Evolutionary conservation across 2,329 filamentous ascomycete species (phyloP), one percentile per base, ranked within the genome.

Genomic region (Aspergillus unguis): DNA sequence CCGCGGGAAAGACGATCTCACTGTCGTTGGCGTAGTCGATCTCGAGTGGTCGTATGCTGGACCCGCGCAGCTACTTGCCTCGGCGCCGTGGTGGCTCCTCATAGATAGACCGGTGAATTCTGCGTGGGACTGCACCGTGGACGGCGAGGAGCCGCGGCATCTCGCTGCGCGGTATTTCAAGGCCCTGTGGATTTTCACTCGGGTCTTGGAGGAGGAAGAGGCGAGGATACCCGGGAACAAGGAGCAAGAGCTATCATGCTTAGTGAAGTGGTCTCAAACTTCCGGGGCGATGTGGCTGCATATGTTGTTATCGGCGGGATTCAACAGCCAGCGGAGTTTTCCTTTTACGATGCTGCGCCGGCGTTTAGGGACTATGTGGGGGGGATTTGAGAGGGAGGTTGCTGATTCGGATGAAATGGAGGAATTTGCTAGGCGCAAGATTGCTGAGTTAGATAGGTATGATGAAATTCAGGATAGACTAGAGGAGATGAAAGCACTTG

Each of bases 11-110:
- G 59, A 68, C 54, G 67, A 72, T 36, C 63, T 72, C 27, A 70
- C 64, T 27, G 53, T 73, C 37, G 57, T 71, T 37, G 66, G 65
- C 47, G 62, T 72, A 38, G 62, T 73, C 25, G 70, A 72, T 41
- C 61, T 68, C 7, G 69, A 73, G 50, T 73, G 67, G 69, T 66
- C 68, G 36, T 74, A 72, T 48, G 62, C 66, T 8, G 67, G 69
- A 44, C 70, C 71, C 0, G 64, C 66, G 29, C 68, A 73, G 57
- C 57, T 74, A 11, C 67, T 72, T 62, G 66, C 58, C 53, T 70
- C 67, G 6, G 65, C 67, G 41, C 70, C 65, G 6, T 72, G 62
- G 67, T 74, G 64, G 69, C 66, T 73, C 62, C 64, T 71, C 36
- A 58, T 61, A 53, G 65, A 69, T 26, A 58, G 66, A 35, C 64